A percentile compares a stretch with the other conserved stretches of the same genome.
Evolutionary conservation across 1,284 basidiomycete species (phyloP).

Genomic region (Boletus sp.): DNA sequence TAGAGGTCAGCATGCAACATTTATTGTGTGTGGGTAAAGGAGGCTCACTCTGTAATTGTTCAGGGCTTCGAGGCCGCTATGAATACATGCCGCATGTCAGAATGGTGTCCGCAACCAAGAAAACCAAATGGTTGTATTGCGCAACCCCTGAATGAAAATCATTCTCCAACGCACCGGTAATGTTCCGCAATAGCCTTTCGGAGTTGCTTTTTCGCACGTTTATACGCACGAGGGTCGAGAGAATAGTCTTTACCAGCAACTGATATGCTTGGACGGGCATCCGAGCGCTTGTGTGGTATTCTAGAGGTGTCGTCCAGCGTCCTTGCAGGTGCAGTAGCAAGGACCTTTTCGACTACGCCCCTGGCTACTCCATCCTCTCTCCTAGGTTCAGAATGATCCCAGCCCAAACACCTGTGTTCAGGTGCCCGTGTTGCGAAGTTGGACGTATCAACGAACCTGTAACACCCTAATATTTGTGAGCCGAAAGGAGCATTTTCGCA

Average conservation of each 20-base stretch:
- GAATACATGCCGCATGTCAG: conserved; percentile 15
- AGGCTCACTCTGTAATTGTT: conserved; percentile 80
- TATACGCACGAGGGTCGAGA: conserved; percentile 74
- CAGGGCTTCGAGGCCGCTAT: conserved; percentile 69
- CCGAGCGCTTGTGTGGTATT: not conserved
- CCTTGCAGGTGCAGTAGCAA: not conserved
- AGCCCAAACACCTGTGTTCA: not conserved
- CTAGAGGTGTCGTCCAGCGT: not conserved
- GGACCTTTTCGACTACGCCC: not conserved
- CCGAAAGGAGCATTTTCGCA: not conserved
- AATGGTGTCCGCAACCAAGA: not conserved
- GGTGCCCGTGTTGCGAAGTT: not conserved
- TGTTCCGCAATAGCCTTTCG: conserved; percentile 82
- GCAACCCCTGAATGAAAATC: not conserved
- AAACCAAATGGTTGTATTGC: not conserved
- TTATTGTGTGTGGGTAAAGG: too few species aligned
- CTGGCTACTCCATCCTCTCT: not conserved
- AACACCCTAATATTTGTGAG: conserved; percentile 8
- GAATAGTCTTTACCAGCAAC: conserved; percentile 1
- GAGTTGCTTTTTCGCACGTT: conserved; percentile 76
- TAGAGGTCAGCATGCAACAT: conserved; percentile 10
- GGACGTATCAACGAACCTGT: not conserved
- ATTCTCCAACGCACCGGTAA: conserved; percentile 55
- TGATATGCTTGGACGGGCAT: not conserved
- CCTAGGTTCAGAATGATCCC: not conserved